Base-by-base conservation (phyloP, 345 rosid species). In the Hypericum androsaemum region DNA sequence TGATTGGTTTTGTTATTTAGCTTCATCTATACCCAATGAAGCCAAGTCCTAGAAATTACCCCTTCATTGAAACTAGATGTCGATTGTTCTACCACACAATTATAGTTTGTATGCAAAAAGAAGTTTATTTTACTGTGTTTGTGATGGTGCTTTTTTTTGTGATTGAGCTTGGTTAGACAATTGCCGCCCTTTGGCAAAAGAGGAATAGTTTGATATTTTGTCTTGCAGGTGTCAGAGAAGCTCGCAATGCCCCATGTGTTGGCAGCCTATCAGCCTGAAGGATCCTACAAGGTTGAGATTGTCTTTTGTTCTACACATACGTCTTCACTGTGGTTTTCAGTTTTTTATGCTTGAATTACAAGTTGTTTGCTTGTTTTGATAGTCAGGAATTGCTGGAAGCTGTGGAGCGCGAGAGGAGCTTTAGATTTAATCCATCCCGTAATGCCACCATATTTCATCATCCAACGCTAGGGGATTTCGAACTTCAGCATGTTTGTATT, bases 211-310 rank as follows among this genome's bases (percentile, higher is more conserved):
- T 22, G 32, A 22, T 1, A 22, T 22, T 22, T 22, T 22, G 32
- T 22, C 32, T 22, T 22, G 32, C 32, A 22, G 98, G 96, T 92
- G 98, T 59, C 98, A 92, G 56, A 84, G 96, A 74, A 92, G 98
- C 59, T 88, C 98, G 37, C 95, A 88, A 55, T 92, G 98, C 73
- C 98, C 98, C 6, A 92, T 92, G 98, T 92, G 98, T 55, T 85
- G 94, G 95, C 98, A 88, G 62, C 61, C 96, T 11, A 77, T 92
- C 61, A 78, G 88, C 64, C 74, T 92, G 64, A 92, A 92, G 77
- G 98, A 92, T 63, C 84, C 95, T 17, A 71, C 81, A 14, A 73
- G 96, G 98, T 92, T 66, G 37, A 6, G 43, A 42, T 50, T 41
- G 36, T 46, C 12, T 39, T 56, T 22, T 22, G 32, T 1, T 22